These are phyloP conservation scores for Volvox africanus DNA, from an alignment of 139 green algal genomes.

Conservation along the genomic window DNA sequence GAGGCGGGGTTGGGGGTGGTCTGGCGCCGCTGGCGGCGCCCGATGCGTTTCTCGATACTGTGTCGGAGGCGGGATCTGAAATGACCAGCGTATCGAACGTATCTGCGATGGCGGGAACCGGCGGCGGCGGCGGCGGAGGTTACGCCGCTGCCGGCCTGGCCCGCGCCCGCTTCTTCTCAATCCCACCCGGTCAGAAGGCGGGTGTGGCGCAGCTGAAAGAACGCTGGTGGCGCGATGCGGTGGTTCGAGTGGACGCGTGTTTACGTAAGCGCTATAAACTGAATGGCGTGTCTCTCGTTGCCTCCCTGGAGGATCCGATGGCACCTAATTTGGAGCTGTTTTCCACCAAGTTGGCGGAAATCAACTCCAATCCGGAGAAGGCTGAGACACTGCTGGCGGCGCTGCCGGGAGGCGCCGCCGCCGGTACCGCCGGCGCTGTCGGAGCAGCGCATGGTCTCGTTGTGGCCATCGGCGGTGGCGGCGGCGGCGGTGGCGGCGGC, in stretches of 20 bases:
- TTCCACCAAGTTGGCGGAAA: constrained; percentile 9
- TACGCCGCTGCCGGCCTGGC: not conserved
- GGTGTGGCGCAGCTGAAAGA: constrained; percentile 34
- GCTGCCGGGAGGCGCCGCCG: constrained; percentile 2
- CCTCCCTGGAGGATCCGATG: not conserved
- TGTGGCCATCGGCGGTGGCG: no score
- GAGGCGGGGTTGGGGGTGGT: not conserved
- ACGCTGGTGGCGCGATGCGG: constrained; percentile 44
- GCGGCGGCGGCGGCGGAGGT: not conserved
- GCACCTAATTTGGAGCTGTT: constrained; percentile 19
- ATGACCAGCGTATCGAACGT: not conserved
- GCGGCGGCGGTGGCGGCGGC: no score
- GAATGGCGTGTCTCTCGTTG: not conserved
- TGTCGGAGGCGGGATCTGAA: constrained; percentile 30
- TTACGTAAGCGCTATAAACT: constrained; percentile 23
- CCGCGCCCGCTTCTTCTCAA: constrained; percentile 29
- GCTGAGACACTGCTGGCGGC: constrained; percentile 27
- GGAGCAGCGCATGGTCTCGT: not conserved
- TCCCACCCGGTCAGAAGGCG: not conserved
- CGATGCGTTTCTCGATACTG: constrained; percentile 2
- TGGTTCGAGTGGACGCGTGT: constrained; percentile 28
- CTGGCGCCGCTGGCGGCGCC: not conserved
- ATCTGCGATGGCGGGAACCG: not conserved
- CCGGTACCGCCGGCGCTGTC: no score
- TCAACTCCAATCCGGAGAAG: constrained; percentile 28